Conservation (phyloP, 2,329 filamentous ascomycete species). For the Scorias spongiosa region DNA sequence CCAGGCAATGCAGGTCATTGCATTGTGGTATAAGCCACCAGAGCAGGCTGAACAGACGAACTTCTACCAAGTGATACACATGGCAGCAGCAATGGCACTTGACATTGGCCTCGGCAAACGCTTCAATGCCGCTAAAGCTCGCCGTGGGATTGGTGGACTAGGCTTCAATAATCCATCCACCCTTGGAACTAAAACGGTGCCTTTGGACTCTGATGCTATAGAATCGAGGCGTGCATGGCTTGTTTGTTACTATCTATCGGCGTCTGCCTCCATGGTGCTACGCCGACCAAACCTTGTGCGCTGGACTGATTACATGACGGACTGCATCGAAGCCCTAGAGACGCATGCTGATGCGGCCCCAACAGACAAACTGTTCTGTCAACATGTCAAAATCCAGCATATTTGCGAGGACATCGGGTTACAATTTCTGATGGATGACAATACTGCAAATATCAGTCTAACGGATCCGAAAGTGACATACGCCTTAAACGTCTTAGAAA, state of each 20-base stretch:
- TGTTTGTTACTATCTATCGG: constrained; percentile 45
- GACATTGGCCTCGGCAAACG: constrained; percentile 62
- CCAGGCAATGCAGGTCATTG: constrained; percentile 58
- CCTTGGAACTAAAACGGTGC: constrained; percentile 6
- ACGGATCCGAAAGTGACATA: constrained; percentile 41
- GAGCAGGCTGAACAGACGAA: constrained; percentile 75
- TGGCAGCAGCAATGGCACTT: constrained; percentile 66
- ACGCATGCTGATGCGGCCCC: constrained; percentile 41
- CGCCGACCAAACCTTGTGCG: constrained; percentile 43
- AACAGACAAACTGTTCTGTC: constrained; percentile 39
- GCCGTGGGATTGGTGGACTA: constrained; percentile 17
- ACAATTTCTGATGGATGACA: constrained; percentile 42
- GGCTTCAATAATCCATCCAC: constrained; percentile 18
- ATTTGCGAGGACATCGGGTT: constrained; percentile 43
- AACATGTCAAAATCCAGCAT: constrained; percentile 43
- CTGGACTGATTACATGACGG: constrained; percentile 49
- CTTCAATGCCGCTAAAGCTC: constrained; percentile 23
- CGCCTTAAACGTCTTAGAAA: constrained; percentile 38
- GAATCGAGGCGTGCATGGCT: constrained; percentile 46
- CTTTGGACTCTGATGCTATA: constrained; percentile 33
- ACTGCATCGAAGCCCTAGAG: constrained; percentile 43
- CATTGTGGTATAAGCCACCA: constrained; percentile 77
- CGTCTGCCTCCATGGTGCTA: constrained; percentile 43
- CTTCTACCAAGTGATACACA: constrained; percentile 76
- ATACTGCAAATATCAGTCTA: constrained; percentile 34